These are phyloP conservation scores for Cyberlindnera amylophila DNA, from an alignment of 805 yeast species.

Conservation along the genomic window DNA sequence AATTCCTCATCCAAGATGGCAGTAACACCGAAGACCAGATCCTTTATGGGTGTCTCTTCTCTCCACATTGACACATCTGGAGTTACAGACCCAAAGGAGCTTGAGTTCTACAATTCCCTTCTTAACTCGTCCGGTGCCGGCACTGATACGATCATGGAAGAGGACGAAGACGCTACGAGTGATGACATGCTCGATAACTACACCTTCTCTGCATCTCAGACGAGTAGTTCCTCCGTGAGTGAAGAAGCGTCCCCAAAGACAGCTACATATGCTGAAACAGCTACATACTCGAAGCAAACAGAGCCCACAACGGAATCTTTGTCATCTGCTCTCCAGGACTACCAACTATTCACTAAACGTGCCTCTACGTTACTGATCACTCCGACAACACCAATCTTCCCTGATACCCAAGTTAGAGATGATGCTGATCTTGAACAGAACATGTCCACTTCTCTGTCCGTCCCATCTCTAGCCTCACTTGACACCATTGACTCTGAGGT, in stretches of 20 bases:
- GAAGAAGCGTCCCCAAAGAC: background rate
- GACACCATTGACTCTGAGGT: constrained; percentile 15
- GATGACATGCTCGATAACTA: background rate
- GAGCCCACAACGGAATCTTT: constrained; percentile 4
- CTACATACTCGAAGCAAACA: too few relatives aligned
- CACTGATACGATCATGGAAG: constrained; percentile 3
- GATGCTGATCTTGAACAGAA: too few relatives aligned
- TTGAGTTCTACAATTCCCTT: constrained; percentile 20
- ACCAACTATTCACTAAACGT: constrained; percentile 19
- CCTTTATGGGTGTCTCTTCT: constrained; percentile 13
- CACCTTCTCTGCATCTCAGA: too few relatives aligned
- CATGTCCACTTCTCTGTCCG: constrained; percentile 14
- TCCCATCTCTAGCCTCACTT: constrained; percentile 19
- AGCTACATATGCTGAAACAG: too few relatives aligned
- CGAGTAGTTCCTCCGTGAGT: background rate
- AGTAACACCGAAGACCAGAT: constrained; percentile 10
- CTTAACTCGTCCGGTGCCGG: background rate
- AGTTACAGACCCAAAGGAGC: constrained; percentile 21
- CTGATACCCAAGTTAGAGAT: background rate
- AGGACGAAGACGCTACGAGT: constrained; percentile 4
- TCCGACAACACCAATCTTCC: constrained; percentile 4
- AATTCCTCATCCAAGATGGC: background rate
- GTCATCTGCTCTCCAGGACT: constrained; percentile 21
- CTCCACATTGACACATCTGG: constrained; percentile 8
- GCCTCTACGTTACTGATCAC: background rate